Base-by-base conservation (phyloP, 768 basidiomycete species). In the Imleria badia region DNA sequence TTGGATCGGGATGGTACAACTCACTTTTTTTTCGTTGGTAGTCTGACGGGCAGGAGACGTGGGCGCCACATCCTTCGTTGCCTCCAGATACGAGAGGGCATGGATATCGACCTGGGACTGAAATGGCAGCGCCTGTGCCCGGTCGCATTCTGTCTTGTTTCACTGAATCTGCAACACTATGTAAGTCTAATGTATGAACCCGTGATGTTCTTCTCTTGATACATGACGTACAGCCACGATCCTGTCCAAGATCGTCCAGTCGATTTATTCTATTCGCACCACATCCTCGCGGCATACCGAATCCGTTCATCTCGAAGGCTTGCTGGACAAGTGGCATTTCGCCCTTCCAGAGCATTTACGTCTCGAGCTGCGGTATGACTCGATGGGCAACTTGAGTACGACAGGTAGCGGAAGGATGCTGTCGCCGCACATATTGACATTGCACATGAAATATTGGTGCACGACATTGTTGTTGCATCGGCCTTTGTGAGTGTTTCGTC, bases 391-490 rank as follows among this genome's bases (percentile, higher is more conserved):
- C 34, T 54, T 58, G 52, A 55, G 48, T 19, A 41, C 54, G 29
- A 55, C 47, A 19, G 40, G 39, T 5, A 43, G 23, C 72, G 66
- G 69, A 70, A 19, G 70, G 15, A 66, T 75, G 19, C 81, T 81
- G 7, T 78, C 78, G 2, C 87, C 89, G 5, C 84, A 89, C 59
- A 72, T 89, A 23, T 71, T 91, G 52, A 87, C 86, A 38, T 72
- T 92, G 46, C 89, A 91, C 64, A 87, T 91, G 88, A 86, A 89
- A 63, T 91, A 91, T 64, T 92, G 90, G 90, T 89, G 87, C 64
- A 81, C 87, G 12, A 82, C 85, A 22, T 66, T 92, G 31, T 65
- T 92, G 29, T 71, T 91, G 46, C 89, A 91, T 67, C 81, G 89
- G 17, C 89, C 89, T 12, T 91, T 91, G 88, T 90, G 67, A 73